Percentiles rank a stretch among this genome's conserved stretches.
These are phyloP conservation scores for Suillus ampliporus DNA, from an alignment of 768 basidiomycete species.

Conservation along the genomic window DNA sequence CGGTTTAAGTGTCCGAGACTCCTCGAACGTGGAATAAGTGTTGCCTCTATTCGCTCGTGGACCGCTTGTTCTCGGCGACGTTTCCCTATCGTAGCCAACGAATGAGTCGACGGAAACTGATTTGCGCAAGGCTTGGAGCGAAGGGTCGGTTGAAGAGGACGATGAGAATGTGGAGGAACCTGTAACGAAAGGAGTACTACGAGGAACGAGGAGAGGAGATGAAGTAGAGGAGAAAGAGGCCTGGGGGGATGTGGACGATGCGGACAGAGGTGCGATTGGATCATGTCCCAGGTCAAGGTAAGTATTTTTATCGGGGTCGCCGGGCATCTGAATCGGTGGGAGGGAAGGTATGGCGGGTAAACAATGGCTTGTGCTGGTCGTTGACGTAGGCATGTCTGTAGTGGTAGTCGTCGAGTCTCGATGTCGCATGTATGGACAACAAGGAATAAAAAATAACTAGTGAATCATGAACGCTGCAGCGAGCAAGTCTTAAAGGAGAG, in stretches of 20 bases:
- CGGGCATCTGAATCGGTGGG: constrained; percentile 51
- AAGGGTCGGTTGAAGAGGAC: constrained; percentile 27
- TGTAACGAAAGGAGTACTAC: constrained; percentile 7
- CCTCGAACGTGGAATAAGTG: constrained; percentile 41
- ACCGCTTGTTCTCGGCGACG: constrained; percentile 31
- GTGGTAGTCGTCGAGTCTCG: constrained; percentile 5
- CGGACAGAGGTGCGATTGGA: constrained; percentile 25
- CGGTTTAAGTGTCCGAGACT: constrained; percentile 38
- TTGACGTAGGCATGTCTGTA: constrained; percentile 25
- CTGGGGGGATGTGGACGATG: constrained; percentile 42
- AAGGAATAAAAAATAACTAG: not conserved
- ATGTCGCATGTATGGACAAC: not conserved
- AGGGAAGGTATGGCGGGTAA: constrained; percentile 47
- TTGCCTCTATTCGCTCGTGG: constrained; percentile 46
- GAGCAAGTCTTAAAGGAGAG: not conserved
- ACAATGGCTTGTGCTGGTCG: constrained; percentile 27
- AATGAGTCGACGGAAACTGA: constrained; percentile 83
- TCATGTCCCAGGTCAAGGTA: constrained; percentile 14
- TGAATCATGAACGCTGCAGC: constrained; percentile 6
- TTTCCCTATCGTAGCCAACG: constrained; percentile 50
- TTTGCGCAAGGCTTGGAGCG: constrained; percentile 58
- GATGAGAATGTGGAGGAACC: constrained; percentile 7
- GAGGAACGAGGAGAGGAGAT: constrained; percentile 39
- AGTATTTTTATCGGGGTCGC: constrained; percentile 26
- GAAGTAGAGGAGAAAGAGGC: constrained; percentile 51